Base-by-base conservation (phyloP, 106 monocot species). In the Allium fistulosum region DNA sequence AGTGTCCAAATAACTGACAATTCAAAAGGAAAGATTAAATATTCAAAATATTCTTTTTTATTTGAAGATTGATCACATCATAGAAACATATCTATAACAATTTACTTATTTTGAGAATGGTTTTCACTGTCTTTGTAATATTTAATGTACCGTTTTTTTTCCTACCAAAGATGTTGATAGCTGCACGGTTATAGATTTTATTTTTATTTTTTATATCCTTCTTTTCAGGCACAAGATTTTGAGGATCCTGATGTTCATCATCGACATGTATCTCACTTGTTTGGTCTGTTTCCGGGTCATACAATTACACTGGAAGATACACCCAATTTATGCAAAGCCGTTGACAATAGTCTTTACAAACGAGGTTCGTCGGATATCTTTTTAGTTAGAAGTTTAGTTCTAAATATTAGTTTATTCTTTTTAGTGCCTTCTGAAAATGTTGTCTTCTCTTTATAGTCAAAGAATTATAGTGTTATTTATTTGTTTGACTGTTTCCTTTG, bases 231-330 rank as follows among this genome's bases (percentile, higher is more conserved):
- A 74, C 73, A 86, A 75, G 86, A 97, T 80, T 97, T 97, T 79
- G 65, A 89, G 68, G 96, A 97, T 73, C 86, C 96, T 67, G 96
- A 97, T 11, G 75, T 82, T 46, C 96, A 97, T 74, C 88, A 92
- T 76, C 77, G 96, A 49, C 96, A 89, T 84, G 57, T 97, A 10
- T 92, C 96, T 2, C 96, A 92, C 72, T 73, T 97, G 51, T 97
- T 92, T 67, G 96, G 96, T 26, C 80, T 97, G 57, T 97, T 82
- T 67, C 96, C 96, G 17, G 96, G 96, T 10, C 92, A 97, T 77
- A 80, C 96, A 48, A 87, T 97, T 17, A 74, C 96, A 66, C 17
- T 84, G 16, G 82, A 80, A 56, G 80, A 78, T 59, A 83, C 82
- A 55, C 99, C 90, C 46, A 77, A 87, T 53, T 75, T 90, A 16